These are phyloP conservation scores for Prunus padus DNA, from an alignment of 306 rosid genomes.

Conservation along the genomic window DNA sequence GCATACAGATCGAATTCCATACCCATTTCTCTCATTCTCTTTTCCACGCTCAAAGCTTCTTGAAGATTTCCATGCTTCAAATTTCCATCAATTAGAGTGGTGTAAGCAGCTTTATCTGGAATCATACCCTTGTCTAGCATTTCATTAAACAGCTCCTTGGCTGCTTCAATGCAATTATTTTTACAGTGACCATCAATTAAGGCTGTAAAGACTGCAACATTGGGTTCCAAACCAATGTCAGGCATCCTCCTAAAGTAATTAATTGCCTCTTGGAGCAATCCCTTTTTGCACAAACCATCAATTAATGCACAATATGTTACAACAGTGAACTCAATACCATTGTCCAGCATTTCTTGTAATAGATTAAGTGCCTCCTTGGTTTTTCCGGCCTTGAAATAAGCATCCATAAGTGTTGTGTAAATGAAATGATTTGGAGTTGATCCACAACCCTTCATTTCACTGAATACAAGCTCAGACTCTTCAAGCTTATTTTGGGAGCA, in stretches of 20 bases:
- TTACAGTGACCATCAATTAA: conserved; percentile 87
- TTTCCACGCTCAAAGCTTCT: conserved; percentile 61
- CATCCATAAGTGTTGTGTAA: conserved; percentile 74
- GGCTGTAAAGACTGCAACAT: conserved; percentile 74
- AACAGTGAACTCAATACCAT: conserved; percentile 53
- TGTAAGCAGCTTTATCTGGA: conserved; percentile 78
- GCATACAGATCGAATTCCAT: conserved; percentile 69
- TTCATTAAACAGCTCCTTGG: conserved; percentile 68
- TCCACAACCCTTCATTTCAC: conserved; percentile 60
- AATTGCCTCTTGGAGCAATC: conserved; percentile 64
- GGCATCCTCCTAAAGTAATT: conserved; percentile 58
- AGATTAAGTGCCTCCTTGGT: conserved; percentile 56
- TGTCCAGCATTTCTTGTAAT: conserved; percentile 67
- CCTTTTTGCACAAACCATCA: conserved; percentile 87
- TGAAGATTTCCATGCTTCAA: conserved; percentile 76
- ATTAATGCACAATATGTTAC: conserved; percentile 82
- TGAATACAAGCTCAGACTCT: conserved; percentile 54
- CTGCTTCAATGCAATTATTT: conserved; percentile 55
- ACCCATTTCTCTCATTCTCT: conserved; percentile 72
- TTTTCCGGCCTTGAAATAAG: conserved; percentile 77
- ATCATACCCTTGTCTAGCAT: conserved; percentile 71
- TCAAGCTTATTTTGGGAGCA: conserved; percentile 63
- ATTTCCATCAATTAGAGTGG: conserved; percentile 80
- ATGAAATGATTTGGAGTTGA: conserved; percentile 60
- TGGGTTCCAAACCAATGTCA: conserved; percentile 63